Evolutionary conservation across 768 basidiomycete species (phyloP).

Genomic region (Daedalea quercina): DNA sequence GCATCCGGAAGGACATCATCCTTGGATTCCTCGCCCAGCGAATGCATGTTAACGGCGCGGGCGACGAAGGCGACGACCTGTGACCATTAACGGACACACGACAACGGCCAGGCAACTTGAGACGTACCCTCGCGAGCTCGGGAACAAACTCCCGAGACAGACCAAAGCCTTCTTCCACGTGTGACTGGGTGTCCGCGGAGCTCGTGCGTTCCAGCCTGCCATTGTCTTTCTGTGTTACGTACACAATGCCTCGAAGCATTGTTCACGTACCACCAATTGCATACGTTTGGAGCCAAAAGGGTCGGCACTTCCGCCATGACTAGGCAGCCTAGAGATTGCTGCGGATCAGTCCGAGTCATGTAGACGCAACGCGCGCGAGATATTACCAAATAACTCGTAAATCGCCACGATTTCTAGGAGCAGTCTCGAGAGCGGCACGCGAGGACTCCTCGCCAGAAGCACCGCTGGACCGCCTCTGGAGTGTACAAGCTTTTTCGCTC

Average conservation of each 20-base stretch:
- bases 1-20: background rate
- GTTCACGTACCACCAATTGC: slow-evolving; percentile 33
- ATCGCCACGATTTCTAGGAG: slow-evolving; percentile 37
- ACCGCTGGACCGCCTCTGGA: slow-evolving; percentile 37
- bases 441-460: slow-evolving; percentile 26
- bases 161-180: slow-evolving; percentile 41
- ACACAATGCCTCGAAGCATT: slow-evolving; percentile 8
- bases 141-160: slow-evolving; percentile 25
- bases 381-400: slow-evolving; percentile 33
- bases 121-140: slow-evolving; percentile 23
- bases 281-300: slow-evolving; percentile 27
- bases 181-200: slow-evolving; percentile 24
- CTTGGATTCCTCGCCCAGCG: background rate
- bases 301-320: slow-evolving; percentile 29
- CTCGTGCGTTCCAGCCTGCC: slow-evolving; percentile 25
- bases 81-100: background rate
- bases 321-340: slow-evolving; percentile 24
- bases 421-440: slow-evolving; percentile 28
- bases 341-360: background rate
- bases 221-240: slow-evolving; percentile 6
- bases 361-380: background rate
- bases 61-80: slow-evolving; percentile 19
- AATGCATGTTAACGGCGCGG: slow-evolving; percentile 7
- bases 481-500: slow-evolving; percentile 32
- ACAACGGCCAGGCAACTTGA: background rate